These are phyloP conservation scores for Athelia psychrophila DNA, from an alignment of 1,284 basidiomycete species.

Conservation along the genomic window DNA sequence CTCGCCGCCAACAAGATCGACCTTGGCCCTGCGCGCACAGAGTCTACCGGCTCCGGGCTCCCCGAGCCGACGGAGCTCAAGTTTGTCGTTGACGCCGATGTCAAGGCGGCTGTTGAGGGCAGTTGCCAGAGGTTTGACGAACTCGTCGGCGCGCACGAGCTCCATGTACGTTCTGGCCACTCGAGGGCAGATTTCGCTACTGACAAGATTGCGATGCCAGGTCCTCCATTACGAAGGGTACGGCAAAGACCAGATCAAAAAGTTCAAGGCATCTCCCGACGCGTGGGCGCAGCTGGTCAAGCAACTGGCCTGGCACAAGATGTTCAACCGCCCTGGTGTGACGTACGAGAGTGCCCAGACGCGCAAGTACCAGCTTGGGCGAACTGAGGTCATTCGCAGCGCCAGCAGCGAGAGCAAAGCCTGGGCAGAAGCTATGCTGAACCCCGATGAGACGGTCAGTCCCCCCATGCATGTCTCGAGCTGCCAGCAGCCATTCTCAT, in stretches of 20 bases:
- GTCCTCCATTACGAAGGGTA: slow-evolving; percentile 90
- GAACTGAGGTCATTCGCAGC: slow-evolving; percentile 93
- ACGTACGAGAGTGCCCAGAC: slow-evolving; percentile 97
- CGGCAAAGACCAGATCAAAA: slow-evolving; percentile 90
- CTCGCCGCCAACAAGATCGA: slow-evolving; percentile 81
- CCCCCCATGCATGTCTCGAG: not conserved
- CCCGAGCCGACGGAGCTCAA: slow-evolving; percentile 64
- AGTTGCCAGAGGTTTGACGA: slow-evolving; percentile 72
- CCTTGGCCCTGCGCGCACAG: slow-evolving; percentile 47
- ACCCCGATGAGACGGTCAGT: slow-evolving; percentile 52
- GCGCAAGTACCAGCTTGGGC: slow-evolving; percentile 86
- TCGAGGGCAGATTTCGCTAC: not conserved
- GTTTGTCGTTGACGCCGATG: slow-evolving; percentile 68
- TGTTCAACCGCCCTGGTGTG: slow-evolving; percentile 76
- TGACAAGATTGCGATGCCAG: slow-evolving; percentile 22
- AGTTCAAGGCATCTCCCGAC: slow-evolving; percentile 88
- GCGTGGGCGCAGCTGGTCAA: slow-evolving; percentile 95
- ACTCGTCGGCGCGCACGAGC: slow-evolving; percentile 78
- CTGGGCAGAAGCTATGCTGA: slow-evolving; percentile 89
- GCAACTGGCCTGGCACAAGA: slow-evolving; percentile 93
- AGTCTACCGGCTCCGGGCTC: slow-evolving; percentile 43
- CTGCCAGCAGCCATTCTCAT: slow-evolving; percentile 17
- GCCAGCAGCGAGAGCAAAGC: slow-evolving; percentile 82
- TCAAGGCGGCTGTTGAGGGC: slow-evolving; percentile 50
- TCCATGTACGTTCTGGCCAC: slow-evolving; percentile 54